A percentile compares a stretch with the other conserved stretches of the same genome.
Evolutionary conservation across 2,329 filamentous ascomycete species (phyloP).

Genomic region (Thielaviopsis musarum): DNA sequence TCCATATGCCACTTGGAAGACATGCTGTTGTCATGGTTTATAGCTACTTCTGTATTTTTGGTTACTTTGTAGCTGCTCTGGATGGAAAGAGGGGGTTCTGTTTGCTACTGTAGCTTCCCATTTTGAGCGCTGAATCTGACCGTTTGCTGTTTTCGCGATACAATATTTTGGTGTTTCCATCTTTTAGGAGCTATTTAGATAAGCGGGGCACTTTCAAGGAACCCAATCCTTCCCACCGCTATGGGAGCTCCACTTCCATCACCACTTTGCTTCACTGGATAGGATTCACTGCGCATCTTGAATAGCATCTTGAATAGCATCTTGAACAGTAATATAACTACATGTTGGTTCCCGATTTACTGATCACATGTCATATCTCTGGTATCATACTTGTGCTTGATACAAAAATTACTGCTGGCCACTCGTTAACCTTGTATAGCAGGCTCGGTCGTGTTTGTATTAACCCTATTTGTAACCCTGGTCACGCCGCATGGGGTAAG

Average conservation of each 20-base stretch:
- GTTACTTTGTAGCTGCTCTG: background rate
- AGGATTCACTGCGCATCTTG: too few species aligned
- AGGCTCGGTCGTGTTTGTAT: background rate
- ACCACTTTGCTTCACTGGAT: background rate
- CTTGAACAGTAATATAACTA: too few species aligned
- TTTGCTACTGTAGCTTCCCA: background rate
- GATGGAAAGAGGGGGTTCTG: background rate
- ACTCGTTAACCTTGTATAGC: too few species aligned
- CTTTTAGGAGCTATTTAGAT: background rate
- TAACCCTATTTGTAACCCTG: background rate
- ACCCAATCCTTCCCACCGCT: background rate
- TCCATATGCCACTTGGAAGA: background rate
- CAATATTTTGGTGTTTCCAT: background rate
- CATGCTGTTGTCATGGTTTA: background rate
- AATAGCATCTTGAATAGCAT: too few species aligned
- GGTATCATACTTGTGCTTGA: too few species aligned
- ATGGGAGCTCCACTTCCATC: background rate
- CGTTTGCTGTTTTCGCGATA: background rate
- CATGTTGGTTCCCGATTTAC: too few species aligned
- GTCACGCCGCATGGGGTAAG: background rate
- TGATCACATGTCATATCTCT: too few species aligned
- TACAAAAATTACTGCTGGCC: too few species aligned
- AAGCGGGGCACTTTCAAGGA: background rate
- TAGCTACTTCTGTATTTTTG: background rate
- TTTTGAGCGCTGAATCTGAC: background rate